Conservation (phyloP, 176 grass and related monocot species). For the Triticum dicoccoides region DNA sequence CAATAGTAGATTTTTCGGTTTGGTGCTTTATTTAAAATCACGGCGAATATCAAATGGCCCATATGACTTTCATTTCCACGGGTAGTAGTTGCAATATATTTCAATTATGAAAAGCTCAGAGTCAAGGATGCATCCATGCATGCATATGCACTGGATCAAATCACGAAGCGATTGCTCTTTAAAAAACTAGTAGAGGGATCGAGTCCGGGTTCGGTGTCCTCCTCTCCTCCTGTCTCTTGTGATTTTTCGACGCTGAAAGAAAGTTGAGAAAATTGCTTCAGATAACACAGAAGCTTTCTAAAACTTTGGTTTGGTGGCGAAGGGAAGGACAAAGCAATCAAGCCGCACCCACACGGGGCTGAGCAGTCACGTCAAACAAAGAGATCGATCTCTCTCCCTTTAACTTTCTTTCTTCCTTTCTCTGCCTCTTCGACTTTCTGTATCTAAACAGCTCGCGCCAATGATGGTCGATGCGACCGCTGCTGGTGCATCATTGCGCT, state of each 20-base stretch:
- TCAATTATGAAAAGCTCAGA: not conserved
- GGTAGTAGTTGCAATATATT: no score
- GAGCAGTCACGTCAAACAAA: not conserved
- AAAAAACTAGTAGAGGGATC: not conserved
- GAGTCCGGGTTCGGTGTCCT: not conserved
- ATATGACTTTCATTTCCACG: not conserved
- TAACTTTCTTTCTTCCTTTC: not conserved
- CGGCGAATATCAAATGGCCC: not conserved
- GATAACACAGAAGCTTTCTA: not conserved
- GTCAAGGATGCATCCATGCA: not conserved
- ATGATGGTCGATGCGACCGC: not conserved
- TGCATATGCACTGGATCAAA: not conserved
- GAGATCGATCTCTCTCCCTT: not conserved
- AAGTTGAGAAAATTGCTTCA: not conserved
- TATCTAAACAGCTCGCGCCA: not conserved
- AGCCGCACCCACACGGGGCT: not conserved
- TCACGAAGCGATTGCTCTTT: not conserved
- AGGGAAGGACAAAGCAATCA: not conserved
- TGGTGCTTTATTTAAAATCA: not conserved
- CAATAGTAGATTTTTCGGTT: not conserved
- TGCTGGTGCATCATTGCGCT: not conserved
- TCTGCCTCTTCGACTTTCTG: not conserved
- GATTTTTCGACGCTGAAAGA: not conserved
- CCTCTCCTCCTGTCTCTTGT: no score
- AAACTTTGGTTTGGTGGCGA: not conserved